These are phyloP conservation scores for Cantharellus anzutake DNA, from an alignment of 768 basidiomycete genomes.

Conservation along the genomic window DNA sequence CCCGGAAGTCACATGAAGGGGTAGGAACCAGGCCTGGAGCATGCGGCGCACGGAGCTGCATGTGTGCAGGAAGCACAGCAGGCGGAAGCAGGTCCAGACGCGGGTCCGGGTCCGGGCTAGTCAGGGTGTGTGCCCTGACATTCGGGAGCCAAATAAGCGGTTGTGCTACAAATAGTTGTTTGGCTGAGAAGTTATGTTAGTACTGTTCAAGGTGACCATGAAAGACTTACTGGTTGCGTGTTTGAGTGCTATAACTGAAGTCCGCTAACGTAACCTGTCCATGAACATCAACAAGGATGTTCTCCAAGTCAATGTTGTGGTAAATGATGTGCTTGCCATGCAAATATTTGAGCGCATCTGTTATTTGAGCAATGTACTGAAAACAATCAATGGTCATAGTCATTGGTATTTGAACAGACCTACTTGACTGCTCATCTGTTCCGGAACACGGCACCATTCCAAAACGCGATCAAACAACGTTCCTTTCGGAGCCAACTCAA, in stretches of 20 bases:
- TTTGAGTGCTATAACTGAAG: conserved; percentile 97
- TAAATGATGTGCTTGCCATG: conserved; percentile 96
- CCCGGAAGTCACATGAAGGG: too few relatives aligned
- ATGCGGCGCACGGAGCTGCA: too few relatives aligned
- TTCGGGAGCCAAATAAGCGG: conserved; percentile 94
- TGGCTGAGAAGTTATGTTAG: conserved; percentile 19
- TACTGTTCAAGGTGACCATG: neutral
- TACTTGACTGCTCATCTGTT: conserved; percentile 54
- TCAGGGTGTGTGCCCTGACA: too few relatives aligned
- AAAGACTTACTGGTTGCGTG: conserved; percentile 44
- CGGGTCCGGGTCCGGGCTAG: too few relatives aligned
- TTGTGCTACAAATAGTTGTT: conserved; percentile 82
- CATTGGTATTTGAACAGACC: conserved; percentile 8
- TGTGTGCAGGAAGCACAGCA: too few relatives aligned
- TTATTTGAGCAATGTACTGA: conserved; percentile 94
- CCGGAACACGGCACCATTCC: conserved; percentile 70
- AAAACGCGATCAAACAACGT: conserved; percentile 92
- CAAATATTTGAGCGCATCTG: conserved; percentile 81
- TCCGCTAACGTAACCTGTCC: conserved; percentile 97
- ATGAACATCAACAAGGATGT: conserved; percentile 80
- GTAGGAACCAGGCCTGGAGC: too few relatives aligned
- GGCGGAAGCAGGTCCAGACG: too few relatives aligned
- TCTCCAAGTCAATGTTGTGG: conserved; percentile 98
- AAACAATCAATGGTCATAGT: neutral
- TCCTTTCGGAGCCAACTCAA: conserved; percentile 93